Evolutionary conservation across 2,329 filamentous ascomycete genomes (phyloP).

Genomic region (Colletotrichum ledebouriae): DNA sequence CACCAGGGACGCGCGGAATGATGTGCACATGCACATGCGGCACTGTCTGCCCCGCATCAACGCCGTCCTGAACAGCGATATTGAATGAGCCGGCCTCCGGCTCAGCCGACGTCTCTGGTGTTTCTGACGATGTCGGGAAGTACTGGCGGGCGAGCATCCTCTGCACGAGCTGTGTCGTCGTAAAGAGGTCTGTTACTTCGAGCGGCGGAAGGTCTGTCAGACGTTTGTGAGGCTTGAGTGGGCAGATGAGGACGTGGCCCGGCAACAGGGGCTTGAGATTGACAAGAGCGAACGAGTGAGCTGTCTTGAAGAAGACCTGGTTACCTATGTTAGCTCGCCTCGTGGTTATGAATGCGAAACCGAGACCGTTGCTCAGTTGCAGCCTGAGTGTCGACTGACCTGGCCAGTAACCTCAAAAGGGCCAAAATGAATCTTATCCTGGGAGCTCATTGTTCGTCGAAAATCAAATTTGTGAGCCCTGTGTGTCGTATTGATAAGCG

Average conservation of each 20-base stretch:
- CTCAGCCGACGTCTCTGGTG: conserved; percentile 64
- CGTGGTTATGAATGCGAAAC: too few relatives aligned
- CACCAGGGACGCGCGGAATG: conserved; percentile 77
- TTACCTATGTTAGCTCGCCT: conserved; percentile 1
- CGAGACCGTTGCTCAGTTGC: not conserved
- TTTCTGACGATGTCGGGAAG: conserved; percentile 58
- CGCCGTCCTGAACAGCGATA: conserved; percentile 94
- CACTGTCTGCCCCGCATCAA: conserved; percentile 92
- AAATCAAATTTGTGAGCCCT: conserved; percentile 7
- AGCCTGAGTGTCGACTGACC: conserved; percentile 57
- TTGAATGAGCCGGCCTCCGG: conserved; percentile 82
- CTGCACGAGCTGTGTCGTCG: conserved; percentile 86
- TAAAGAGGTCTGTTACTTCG: conserved; percentile 86
- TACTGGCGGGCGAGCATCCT: conserved; percentile 76
- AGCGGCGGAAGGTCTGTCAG: conserved; percentile 78
- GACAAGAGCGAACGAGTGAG: conserved; percentile 86
- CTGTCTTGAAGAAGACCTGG: conserved; percentile 85
- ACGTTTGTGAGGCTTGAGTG: conserved; percentile 76
- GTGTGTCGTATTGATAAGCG: not conserved
- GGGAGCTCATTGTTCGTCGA: conserved; percentile 46
- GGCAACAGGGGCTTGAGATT: conserved; percentile 96
- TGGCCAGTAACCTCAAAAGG: conserved; percentile 82
- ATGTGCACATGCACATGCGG: conserved; percentile 94
- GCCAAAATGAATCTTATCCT: conserved; percentile 74
- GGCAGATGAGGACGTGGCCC: conserved; percentile 92